phyloP scores from a whole-genome alignment of 345 rosid species.

The Citrus medica region DNA sequence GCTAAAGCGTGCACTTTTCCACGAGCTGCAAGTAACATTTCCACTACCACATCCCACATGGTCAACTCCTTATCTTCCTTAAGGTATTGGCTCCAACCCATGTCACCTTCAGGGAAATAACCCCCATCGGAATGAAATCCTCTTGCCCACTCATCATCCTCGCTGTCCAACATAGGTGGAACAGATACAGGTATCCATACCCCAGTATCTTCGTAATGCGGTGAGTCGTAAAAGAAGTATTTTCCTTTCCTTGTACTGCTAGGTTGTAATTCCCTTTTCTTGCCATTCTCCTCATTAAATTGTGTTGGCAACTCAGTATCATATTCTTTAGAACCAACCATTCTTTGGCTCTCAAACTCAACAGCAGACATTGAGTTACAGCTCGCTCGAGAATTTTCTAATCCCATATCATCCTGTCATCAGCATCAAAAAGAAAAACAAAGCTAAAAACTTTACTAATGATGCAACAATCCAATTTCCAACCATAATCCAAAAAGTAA shows the following conservation, averaged over 20 bases:
- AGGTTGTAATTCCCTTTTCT: conserved; percentile 12
- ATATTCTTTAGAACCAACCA: conserved; percentile 12
- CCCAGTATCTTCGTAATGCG: conserved; percentile 84
- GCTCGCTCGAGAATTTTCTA: conserved; percentile 7
- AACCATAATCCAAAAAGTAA: not conserved
- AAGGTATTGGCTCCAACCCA: conserved; percentile 70
- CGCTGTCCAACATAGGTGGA: conserved; percentile 78
- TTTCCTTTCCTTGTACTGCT: conserved; percentile 44
- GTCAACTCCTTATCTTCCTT: conserved; percentile 76
- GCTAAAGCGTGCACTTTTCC: conserved; percentile 78
- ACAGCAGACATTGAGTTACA: not conserved
- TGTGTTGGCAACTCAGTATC: conserved; percentile 9
- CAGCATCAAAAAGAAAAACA: not conserved
- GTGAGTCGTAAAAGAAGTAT: conserved; percentile 79
- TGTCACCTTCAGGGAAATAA: conserved; percentile 84
- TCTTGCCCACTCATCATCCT: conserved; percentile 62
- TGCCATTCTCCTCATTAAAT: conserved; percentile 6
- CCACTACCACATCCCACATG: conserved; percentile 91
- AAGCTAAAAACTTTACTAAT: not conserved
- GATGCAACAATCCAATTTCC: not conserved
- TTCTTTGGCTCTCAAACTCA: conserved; percentile 12
- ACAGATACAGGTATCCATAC: conserved; percentile 96
- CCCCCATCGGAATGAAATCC: conserved; percentile 69
- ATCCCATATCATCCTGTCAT: conserved; percentile 9
- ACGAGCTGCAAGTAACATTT: conserved; percentile 79